Evolutionary conservation across 768 basidiomycete genomes (phyloP).

Genomic region (Kwoniella dendrophila): DNA sequence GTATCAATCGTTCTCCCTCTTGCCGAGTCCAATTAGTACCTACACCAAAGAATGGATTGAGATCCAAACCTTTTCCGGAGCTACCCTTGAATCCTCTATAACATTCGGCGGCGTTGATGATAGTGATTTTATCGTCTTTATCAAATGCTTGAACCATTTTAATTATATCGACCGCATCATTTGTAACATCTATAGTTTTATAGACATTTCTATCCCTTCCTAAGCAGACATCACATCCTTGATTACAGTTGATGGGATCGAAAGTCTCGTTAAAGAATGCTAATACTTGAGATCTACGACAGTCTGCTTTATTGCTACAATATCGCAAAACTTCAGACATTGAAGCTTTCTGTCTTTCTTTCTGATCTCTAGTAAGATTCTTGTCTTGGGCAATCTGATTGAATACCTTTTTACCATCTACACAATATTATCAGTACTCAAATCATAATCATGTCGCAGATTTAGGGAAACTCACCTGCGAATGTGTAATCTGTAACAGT

Average conservation of each 20-base stretch:
- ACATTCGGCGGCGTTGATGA: slow-evolving; percentile 64
- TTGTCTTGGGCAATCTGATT: slow-evolving; percentile 66
- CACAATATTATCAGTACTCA: not conserved
- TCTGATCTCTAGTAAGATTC: slow-evolving; percentile 63
- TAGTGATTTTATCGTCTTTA: slow-evolving; percentile 64
- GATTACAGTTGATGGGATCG: slow-evolving; percentile 66
- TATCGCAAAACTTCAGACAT: slow-evolving; percentile 73
- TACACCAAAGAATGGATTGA: slow-evolving; percentile 61
- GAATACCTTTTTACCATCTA: slow-evolving; percentile 64
- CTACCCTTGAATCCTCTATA: slow-evolving; percentile 67
- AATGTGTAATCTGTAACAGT: slow-evolving; percentile 65
- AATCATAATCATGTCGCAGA: not conserved
- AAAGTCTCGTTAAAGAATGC: slow-evolving; percentile 86
- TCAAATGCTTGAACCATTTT: slow-evolving; percentile 63
- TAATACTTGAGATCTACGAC: slow-evolving; percentile 83
- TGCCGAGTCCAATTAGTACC: slow-evolving; percentile 61
- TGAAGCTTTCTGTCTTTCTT: slow-evolving; percentile 68
- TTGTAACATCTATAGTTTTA: slow-evolving; percentile 65
- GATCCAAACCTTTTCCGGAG: slow-evolving; percentile 62
- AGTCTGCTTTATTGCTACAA: slow-evolving; percentile 77
- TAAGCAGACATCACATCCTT: slow-evolving; percentile 82
- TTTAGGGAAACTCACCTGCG: slow-evolving; percentile 44
- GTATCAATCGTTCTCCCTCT: slow-evolving; percentile 69
- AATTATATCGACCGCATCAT: slow-evolving; percentile 64
- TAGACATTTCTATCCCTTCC: slow-evolving; percentile 59